Percentiles rank a stretch among this genome's conserved stretches.
Evolutionary conservation across 2,329 filamentous ascomycete genomes (phyloP).

Genomic region (Hypoxylon sp.): DNA sequence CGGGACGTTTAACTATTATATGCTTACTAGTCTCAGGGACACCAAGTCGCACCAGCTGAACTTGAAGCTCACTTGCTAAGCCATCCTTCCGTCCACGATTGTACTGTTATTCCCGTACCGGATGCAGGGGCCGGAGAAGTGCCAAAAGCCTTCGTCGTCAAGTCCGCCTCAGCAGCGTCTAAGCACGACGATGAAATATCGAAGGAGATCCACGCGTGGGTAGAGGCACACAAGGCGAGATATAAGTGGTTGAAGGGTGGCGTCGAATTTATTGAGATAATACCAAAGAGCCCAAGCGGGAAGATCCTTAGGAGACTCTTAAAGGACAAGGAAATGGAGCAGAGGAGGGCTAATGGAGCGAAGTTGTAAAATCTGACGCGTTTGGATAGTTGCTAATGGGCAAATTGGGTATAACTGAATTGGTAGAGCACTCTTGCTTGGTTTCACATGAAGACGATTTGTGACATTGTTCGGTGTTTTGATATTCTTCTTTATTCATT

Average conservation of each 20-base stretch:
- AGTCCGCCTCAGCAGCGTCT: slow-evolving; percentile 54
- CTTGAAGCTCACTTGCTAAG: slow-evolving; percentile 83
- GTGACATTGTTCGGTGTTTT: neutral
- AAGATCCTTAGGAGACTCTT: slow-evolving; percentile 73
- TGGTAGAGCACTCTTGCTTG: no score
- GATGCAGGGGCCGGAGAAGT: slow-evolving; percentile 72
- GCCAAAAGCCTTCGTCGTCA: slow-evolving; percentile 76
- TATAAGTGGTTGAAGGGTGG: slow-evolving; percentile 69
- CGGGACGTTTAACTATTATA: neutral
- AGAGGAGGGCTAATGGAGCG: slow-evolving; percentile 67
- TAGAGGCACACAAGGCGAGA: slow-evolving; percentile 67
- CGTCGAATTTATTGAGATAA: slow-evolving; percentile 65
- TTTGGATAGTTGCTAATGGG: neutral
- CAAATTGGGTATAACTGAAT: neutral
- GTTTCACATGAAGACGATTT: neutral
- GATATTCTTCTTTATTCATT: slow-evolving; percentile 18
- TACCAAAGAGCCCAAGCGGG: slow-evolving; percentile 73
- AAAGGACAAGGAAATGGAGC: slow-evolving; percentile 75
- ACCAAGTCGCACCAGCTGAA: slow-evolving; percentile 86
- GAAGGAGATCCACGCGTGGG: slow-evolving; percentile 62
- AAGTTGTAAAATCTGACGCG: slow-evolving; percentile 63
- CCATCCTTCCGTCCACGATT: slow-evolving; percentile 80
- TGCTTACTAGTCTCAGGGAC: slow-evolving; percentile 60
- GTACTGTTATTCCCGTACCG: slow-evolving; percentile 80
- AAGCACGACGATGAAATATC: slow-evolving; percentile 54